Base-by-base conservation (phyloP, 129 eudicot genomes). In the Centella asiatica region DNA sequence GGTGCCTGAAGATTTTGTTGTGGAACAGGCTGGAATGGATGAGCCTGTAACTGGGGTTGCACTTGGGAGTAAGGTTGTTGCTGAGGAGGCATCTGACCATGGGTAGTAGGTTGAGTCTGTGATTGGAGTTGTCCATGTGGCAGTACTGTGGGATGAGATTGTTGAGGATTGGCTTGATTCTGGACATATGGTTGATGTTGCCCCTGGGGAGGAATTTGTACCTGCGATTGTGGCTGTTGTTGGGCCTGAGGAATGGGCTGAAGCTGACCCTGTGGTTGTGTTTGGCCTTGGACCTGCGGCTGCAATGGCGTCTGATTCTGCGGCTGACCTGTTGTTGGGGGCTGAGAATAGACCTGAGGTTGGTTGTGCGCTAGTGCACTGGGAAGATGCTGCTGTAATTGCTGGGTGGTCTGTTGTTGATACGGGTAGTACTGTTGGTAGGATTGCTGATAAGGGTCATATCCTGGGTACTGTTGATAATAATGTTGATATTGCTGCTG, bases 381-480 rank as follows among this genome's bases (percentile, higher is more conserved):
- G 6, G 60, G 37, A 27, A 36, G 29, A 24, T 58, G 46, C 46
- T 40, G 66, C 53, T 28, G 66, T 10, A 61, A 42, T 28, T 42
- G 66, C 74, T 82, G 94, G 36, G 72, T 56, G 5, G 82, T 72
- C 66, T 70, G 86, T 25, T 80, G 89, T 53, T 79, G 96, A 74
- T 80, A 70, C 8, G 83, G 83, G 66, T 81, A 86, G 62, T 92
- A 92, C 52, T 84, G 93, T 58, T 84, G 98, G 73, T 79, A 82
- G 45, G 74, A 33, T 66, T 89, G 97, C 69, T 89, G 97, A 60
- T 83, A 87, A 46, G 94, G 86, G 56, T 92, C 90, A 72, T 84
- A 92, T 17, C 83, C 85, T 34, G 82, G 72, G 72, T 92, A 89
- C 69, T 85, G 95, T 68, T 85, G 97, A 62, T 89, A 82, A 58